These are phyloP conservation scores for Theileria sp. DNA, from an alignment of 169 alveolate species.

Conservation along the genomic window DNA sequence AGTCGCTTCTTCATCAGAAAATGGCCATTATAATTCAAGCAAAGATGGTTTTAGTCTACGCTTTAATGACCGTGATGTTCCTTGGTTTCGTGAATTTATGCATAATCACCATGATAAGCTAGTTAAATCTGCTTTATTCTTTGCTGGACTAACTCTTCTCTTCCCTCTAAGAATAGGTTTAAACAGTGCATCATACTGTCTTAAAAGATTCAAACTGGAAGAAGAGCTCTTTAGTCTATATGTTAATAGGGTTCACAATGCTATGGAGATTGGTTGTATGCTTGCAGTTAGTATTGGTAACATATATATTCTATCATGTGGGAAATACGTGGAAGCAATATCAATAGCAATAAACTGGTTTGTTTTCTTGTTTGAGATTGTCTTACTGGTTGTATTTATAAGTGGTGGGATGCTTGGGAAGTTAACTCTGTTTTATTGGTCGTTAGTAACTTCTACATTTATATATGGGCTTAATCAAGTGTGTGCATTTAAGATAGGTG, in stretches of 20 bases:
- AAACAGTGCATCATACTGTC: constrained; percentile 7
- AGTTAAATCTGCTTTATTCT: constrained; percentile 13
- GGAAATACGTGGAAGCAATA: background rate
- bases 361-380: background rate
- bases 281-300: background rate
- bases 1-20: background rate
- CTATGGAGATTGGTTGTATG: constrained; percentile 19
- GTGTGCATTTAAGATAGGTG: constrained; percentile 10
- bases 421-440: constrained; percentile 22
- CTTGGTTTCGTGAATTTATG: background rate
- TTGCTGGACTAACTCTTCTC: constrained; percentile 15
- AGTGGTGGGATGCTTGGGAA: constrained; percentile 10
- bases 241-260: constrained; percentile 8
- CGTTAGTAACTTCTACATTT: constrained; percentile 4
- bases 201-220: constrained; percentile 9
- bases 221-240: constrained; percentile 4
- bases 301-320: constrained; percentile 17
- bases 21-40: background rate
- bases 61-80: background rate
- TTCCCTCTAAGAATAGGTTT: constrained; percentile 8
- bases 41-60: background rate
- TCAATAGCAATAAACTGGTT: background rate
- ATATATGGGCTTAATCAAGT: constrained; percentile 20
- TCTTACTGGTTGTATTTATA: background rate
- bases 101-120: background rate